phyloP scores from a whole-genome alignment of 2,329 filamentous ascomycete species.

The Fusarium sp. region DNA sequence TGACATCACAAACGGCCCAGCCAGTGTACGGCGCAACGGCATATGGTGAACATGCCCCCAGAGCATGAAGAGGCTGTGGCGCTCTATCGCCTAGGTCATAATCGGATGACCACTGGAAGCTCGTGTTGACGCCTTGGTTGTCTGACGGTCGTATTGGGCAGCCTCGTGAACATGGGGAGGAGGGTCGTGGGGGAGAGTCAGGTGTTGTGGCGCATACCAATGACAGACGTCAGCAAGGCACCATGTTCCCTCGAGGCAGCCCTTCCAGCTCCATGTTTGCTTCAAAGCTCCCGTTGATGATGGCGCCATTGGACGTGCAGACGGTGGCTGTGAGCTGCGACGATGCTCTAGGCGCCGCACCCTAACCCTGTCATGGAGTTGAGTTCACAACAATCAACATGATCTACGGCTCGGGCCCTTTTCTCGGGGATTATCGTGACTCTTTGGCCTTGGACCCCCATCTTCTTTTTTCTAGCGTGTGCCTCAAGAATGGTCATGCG shows the following conservation, averaged over 20 bases:
- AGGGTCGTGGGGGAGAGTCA: conserved; percentile 52
- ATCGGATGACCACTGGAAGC: conserved; percentile 40
- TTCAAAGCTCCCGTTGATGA: conserved; percentile 34
- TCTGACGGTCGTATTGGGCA: conserved; percentile 45
- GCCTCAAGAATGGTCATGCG: conserved; percentile 40
- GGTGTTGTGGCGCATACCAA: conserved; percentile 55
- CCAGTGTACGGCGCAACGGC: conserved; percentile 57
- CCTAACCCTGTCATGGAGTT: conserved; percentile 11
- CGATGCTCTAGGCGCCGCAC: conserved; percentile 21
- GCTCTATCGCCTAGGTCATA: conserved; percentile 30
- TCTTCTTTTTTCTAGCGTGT: conserved; percentile 26
- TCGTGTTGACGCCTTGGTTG: conserved; percentile 43
- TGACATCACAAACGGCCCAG: conserved; percentile 51
- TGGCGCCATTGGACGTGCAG: conserved; percentile 43
- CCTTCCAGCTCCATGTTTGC: conserved; percentile 22
- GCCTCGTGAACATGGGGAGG: conserved; percentile 49
- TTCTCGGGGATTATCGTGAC: conserved; percentile 26
- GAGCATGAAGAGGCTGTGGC: conserved; percentile 51
- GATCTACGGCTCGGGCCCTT: conserved; percentile 15
- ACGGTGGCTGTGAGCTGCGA: conserved; percentile 34
- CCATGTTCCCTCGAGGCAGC: conserved; percentile 34
- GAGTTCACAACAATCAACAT: conserved; percentile 2
- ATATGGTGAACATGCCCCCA: conserved; percentile 58
- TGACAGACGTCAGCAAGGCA: conserved; percentile 42
- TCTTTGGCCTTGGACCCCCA: conserved; percentile 10